Conservation (phyloP, 495 filamentous ascomycete genomes). For the Cenococcum geophilum region DNA sequence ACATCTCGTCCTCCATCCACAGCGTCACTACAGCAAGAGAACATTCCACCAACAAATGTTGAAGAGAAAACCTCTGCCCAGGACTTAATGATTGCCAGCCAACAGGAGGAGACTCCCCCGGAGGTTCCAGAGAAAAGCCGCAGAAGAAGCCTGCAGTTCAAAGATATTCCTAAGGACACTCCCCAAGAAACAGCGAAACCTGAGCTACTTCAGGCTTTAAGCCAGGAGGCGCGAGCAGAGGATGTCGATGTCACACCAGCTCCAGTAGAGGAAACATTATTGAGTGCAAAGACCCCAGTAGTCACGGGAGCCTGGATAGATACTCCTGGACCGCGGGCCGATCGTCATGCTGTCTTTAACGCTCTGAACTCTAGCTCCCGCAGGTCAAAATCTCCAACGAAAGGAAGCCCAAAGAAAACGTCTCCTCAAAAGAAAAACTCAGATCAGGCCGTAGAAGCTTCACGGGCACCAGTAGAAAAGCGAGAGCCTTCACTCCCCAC, state of each 20-base stretch:
- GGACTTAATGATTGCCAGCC: not conserved
- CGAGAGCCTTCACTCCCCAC: conserved; percentile 16
- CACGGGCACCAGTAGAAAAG: not conserved
- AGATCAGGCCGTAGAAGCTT: conserved; percentile 1
- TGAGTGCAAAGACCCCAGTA: conserved; percentile 39
- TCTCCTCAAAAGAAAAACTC: conserved; percentile 14
- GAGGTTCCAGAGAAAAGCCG: not conserved
- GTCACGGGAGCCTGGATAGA: conserved; percentile 47
- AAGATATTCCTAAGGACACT: conserved; percentile 7
- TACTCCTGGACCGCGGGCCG: conserved; percentile 32
- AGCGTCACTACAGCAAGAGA: conserved; percentile 17
- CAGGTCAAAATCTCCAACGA: conserved; percentile 16
- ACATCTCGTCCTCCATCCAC: conserved; percentile 11
- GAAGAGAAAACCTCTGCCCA: not conserved
- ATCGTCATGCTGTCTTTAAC: not conserved
- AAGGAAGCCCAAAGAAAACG: conserved; percentile 19
- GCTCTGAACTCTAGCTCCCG: not conserved
- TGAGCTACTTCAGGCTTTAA: not conserved
- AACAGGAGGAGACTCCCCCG: not conserved
- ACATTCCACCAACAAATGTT: not conserved
- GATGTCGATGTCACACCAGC: conserved; percentile 24
- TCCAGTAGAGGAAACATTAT: conserved; percentile 11
- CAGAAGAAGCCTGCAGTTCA: not conserved
- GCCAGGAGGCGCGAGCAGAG: not conserved
- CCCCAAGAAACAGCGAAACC: not conserved